phyloP scores from a whole-genome alignment of 2,329 filamentous ascomycete genomes.

The Ophiocordyceps camponoti-leonardi region DNA sequence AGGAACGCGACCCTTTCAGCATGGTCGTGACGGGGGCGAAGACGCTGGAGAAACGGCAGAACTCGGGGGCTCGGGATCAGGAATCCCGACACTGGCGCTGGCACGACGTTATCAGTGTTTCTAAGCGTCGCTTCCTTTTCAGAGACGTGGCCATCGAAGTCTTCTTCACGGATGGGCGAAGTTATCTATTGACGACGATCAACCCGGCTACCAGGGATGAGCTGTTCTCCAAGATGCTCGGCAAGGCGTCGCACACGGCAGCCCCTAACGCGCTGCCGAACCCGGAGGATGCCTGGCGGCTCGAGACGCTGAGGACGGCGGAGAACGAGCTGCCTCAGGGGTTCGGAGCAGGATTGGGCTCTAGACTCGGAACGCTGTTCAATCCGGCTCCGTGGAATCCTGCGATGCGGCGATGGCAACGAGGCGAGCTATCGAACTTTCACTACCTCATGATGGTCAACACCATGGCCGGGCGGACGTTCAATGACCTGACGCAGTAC shows the following conservation, averaged over 20 bases:
- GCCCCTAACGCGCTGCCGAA: conserved; percentile 52
- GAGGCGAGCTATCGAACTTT: conserved; percentile 94
- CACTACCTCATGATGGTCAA: conserved; percentile 98
- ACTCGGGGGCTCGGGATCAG: conserved; percentile 42
- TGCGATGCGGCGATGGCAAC: conserved; percentile 76
- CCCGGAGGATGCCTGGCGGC: conserved; percentile 78
- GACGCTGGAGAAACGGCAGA: conserved; percentile 42
- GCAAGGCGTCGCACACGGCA: conserved; percentile 65
- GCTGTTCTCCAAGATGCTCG: conserved; percentile 57
- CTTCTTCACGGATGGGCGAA: conserved; percentile 92
- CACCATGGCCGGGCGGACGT: conserved; percentile 89
- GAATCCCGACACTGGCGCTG: conserved; percentile 85
- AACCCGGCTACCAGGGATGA: conserved; percentile 61
- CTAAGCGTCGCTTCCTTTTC: conserved; percentile 87
- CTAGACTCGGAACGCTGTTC: conserved; percentile 85
- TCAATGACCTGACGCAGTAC: conserved; percentile 96
- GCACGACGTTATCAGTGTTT: conserved; percentile 87
- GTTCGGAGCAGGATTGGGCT: conserved; percentile 66
- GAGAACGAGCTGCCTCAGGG: conserved; percentile 44
- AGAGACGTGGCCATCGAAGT: conserved; percentile 92
- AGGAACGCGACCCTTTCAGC: conserved; percentile 89
- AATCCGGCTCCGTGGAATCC: conserved; percentile 67
- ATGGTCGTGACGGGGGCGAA: conserved; percentile 69
- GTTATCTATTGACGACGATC: conserved; percentile 78
- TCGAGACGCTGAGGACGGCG: conserved; percentile 61